Conservation (phyloP, 1,139 yeast species). For the Scheffersomyces quercinus region DNA sequence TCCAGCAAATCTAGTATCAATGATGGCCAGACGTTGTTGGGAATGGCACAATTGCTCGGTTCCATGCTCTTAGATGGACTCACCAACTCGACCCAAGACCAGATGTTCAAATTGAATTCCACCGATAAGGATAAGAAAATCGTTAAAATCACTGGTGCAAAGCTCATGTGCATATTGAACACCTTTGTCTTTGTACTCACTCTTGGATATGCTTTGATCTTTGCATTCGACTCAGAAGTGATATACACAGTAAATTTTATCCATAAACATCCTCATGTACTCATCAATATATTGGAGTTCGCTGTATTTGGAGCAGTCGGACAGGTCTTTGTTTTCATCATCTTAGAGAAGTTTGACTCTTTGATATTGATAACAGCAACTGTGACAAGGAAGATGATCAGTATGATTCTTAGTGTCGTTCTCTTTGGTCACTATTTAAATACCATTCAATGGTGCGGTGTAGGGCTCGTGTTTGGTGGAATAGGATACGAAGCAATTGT, state of each 20-base stretch:
- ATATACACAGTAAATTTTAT: conserved; percentile 50
- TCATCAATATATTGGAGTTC: conserved; percentile 63
- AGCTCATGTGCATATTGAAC: conserved; percentile 83
- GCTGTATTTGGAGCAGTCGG: conserved; percentile 87
- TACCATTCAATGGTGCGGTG: conserved; percentile 73
- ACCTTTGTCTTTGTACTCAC: conserved; percentile 49
- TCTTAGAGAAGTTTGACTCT: conserved; percentile 82
- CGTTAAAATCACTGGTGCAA: conserved; percentile 63
- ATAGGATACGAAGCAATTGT: conserved; percentile 64
- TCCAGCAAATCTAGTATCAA: conserved; percentile 24
- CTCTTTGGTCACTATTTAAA: conserved; percentile 77
- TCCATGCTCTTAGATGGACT: conserved; percentile 86
- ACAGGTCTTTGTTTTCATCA: conserved; percentile 84
- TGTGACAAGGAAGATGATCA: conserved; percentile 92
- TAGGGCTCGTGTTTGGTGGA: conserved; percentile 78
- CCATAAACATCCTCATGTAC: conserved; percentile 46
- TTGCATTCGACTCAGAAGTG: conserved; percentile 48
- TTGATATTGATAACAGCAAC: conserved; percentile 87
- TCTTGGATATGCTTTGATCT: conserved; percentile 39
- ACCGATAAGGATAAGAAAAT: conserved; percentile 4
- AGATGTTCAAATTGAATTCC: conserved; percentile 54
- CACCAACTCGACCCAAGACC: conserved; percentile 92
- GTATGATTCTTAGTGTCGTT: conserved; percentile 86
- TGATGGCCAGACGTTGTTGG: conserved; percentile 50
- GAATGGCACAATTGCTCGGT: conserved; percentile 56